Percentiles rank a stretch among this genome's conserved stretches.
These are phyloP conservation scores for Pythium chondricola DNA, from an alignment of 352 stramenopile species.

Conservation along the genomic window DNA sequence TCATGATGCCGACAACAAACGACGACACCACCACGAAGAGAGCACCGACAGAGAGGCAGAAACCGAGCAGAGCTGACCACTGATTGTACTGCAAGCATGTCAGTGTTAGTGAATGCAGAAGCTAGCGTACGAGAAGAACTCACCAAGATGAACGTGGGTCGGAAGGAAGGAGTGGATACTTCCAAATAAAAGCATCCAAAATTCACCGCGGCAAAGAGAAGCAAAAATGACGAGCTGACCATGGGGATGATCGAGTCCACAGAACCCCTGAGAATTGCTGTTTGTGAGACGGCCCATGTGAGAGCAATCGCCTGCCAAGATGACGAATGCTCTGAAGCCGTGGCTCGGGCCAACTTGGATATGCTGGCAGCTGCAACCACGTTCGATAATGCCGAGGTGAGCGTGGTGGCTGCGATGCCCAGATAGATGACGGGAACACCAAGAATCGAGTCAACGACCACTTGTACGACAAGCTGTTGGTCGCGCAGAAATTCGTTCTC, in stretches of 20 bases:
- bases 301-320: background rate
- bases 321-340: background rate
- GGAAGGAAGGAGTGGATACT: conserved; percentile 32
- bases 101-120: background rate
- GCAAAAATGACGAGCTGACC: conserved; percentile 35
- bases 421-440: conserved; percentile 37
- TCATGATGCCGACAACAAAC: conserved; percentile 24
- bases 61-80: conserved; percentile 40
- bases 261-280: conserved; percentile 28
- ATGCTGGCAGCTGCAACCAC: conserved; percentile 24
- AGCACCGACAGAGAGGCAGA: conserved; percentile 28
- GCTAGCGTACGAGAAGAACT: background rate
- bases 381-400: conserved; percentile 45
- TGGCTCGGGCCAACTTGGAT: background rate
- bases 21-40: conserved; percentile 46
- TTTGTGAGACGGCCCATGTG: conserved; percentile 29
- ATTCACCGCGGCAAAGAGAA: conserved; percentile 44
- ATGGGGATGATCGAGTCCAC: conserved; percentile 36
- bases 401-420: conserved; percentile 31
- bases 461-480: conserved; percentile 30
- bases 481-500: conserved; percentile 23
- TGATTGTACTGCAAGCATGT: conserved; percentile 32
- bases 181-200: conserved; percentile 52
- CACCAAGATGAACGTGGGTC: conserved; percentile 38
- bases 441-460: conserved; percentile 39